Evolutionary conservation across 139 green algal species (phyloP).

Genomic region (Coelastrella sp.): DNA sequence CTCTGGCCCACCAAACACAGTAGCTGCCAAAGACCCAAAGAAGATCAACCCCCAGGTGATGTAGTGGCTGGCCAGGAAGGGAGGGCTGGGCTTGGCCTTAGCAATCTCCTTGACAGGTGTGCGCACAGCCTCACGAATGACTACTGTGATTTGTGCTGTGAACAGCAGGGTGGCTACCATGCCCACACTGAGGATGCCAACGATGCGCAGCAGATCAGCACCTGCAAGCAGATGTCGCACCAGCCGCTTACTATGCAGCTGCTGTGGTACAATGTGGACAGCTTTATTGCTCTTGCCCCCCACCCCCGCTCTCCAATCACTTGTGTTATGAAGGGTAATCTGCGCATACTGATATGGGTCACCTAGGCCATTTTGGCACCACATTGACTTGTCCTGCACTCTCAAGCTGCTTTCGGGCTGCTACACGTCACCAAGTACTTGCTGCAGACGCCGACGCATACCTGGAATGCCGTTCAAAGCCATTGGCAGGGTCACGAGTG

Average conservation of each 20-base stretch:
- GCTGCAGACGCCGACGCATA: constrained; percentile 13
- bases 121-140: constrained; percentile 67
- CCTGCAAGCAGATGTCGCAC: constrained; percentile 46
- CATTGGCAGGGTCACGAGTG: constrained; percentile 86
- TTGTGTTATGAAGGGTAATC: no score
- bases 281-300: no score
- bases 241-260: no score
- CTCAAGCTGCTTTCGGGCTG: no score
- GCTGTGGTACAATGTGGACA: no score
- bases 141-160: constrained; percentile 69
- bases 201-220: constrained; percentile 62
- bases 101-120: constrained; percentile 68
- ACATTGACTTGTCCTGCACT: no score
- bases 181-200: constrained; percentile 63
- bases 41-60: constrained; percentile 62
- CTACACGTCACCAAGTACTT: no score
- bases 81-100: constrained; percentile 48
- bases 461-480: constrained; percentile 73
- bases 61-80: constrained; percentile 71
- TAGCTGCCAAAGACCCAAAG: constrained; percentile 45
- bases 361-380: no score
- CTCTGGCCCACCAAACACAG: no score
- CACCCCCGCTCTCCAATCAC: no score
- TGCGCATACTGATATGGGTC: no score
- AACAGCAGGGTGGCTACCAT: constrained; percentile 74